Evolutionary conservation across 2,329 filamentous ascomycete species (phyloP).

Genomic region (Colletotrichum coccodes): DNA sequence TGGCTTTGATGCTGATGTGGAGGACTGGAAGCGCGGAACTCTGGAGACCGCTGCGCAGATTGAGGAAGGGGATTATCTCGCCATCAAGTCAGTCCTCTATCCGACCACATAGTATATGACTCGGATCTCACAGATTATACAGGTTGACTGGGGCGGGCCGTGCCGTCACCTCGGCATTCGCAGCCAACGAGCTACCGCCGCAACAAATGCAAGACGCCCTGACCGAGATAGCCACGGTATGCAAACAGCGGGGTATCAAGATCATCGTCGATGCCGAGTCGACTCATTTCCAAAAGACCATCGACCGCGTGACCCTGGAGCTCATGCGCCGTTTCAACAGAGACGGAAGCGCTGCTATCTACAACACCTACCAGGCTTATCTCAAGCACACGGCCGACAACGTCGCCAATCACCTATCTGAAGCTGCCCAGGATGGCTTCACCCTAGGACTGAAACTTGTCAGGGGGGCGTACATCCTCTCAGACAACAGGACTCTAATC

Average conservation of each 20-base stretch:
- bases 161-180: slow-evolving; percentile 49
- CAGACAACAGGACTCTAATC: slow-evolving; percentile 60
- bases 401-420: slow-evolving; percentile 55
- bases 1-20: slow-evolving; percentile 43
- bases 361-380: slow-evolving; percentile 68
- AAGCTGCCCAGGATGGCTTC: slow-evolving; percentile 56
- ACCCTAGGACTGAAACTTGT: slow-evolving; percentile 67
- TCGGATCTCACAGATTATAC: background rate
- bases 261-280: slow-evolving; percentile 59
- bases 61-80: slow-evolving; percentile 46
- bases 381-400: slow-evolving; percentile 56
- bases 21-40: slow-evolving; percentile 46
- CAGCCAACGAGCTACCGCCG: slow-evolving; percentile 45
- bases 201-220: slow-evolving; percentile 54
- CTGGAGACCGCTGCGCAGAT: slow-evolving; percentile 44
- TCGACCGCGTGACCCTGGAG: slow-evolving; percentile 44
- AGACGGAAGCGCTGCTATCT: slow-evolving; percentile 46
- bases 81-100: slow-evolving; percentile 46
- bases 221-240: slow-evolving; percentile 49
- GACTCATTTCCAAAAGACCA: slow-evolving; percentile 54
- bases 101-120: background rate
- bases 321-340: slow-evolving; percentile 52
- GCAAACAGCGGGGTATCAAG: slow-evolving; percentile 49
- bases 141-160: slow-evolving; percentile 55
- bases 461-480: slow-evolving; percentile 64